Evolutionary conservation across 352 stramenopile genomes (phyloP).

Genomic region (Globisporangium mamillatum): DNA sequence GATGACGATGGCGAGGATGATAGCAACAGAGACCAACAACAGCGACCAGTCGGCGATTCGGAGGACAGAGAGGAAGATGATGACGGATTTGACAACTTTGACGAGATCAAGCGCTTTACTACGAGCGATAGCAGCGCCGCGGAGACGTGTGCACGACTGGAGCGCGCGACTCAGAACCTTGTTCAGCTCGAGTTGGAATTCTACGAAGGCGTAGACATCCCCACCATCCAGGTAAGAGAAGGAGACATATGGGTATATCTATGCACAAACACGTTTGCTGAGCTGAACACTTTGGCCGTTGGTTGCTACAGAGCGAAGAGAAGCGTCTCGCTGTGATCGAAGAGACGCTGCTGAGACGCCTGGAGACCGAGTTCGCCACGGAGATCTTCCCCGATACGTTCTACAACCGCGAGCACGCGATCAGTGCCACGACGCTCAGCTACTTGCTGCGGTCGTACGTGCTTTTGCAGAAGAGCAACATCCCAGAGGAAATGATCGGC

Average conservation of each 20-base stretch:
- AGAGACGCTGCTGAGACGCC: conserved; percentile 62
- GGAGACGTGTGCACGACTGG: conserved; percentile 69
- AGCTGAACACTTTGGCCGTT: neutral
- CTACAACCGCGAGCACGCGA: conserved; percentile 76
- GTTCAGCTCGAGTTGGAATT: conserved; percentile 80
- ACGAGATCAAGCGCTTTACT: conserved; percentile 34
- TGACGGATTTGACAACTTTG: conserved; percentile 76
- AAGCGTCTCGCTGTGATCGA: conserved; percentile 69
- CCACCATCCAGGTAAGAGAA: conserved; percentile 52
- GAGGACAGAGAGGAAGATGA: conserved; percentile 38
- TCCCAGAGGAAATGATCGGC: conserved; percentile 82
- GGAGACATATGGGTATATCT: neutral
- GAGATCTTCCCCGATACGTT: conserved; percentile 88
- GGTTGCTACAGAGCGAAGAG: conserved; percentile 44
- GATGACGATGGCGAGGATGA: conserved; percentile 28
- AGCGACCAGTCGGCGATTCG: neutral
- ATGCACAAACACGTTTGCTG: neutral
- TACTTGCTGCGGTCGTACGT: conserved; percentile 78
- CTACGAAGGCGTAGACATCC: conserved; percentile 61
- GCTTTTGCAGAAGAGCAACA: conserved; percentile 64
- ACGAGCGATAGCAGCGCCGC: conserved; percentile 32
- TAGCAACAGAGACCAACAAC: neutral
- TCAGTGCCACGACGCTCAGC: conserved; percentile 60
- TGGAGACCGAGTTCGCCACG: conserved; percentile 83
- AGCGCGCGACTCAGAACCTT: conserved; percentile 72